A percentile compares a stretch with the other conserved stretches of the same genome.
phyloP scores from a whole-genome alignment of 208 protist genomes.

The Acanthamoeba lenticulata region DNA sequence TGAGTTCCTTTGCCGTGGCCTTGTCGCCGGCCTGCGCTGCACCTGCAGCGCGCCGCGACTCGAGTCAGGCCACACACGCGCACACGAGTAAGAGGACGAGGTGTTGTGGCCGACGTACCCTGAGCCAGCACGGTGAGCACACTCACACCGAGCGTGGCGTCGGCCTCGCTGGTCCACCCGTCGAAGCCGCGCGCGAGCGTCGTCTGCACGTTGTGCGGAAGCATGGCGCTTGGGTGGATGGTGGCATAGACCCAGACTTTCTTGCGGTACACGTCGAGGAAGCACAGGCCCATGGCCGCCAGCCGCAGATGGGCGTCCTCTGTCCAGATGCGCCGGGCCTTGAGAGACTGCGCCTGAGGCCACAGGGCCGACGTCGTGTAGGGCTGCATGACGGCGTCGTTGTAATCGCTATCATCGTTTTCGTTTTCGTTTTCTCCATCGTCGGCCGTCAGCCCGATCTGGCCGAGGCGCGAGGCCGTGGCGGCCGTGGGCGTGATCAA shows the following conservation, averaged over 20 bases:
- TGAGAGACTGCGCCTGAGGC: not conserved
- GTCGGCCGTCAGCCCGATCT: too few species aligned
- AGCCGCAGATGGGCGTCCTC: conserved; percentile 29
- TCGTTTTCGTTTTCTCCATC: not conserved
- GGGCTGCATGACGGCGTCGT: not conserved
- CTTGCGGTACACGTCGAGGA: conserved; percentile 25
- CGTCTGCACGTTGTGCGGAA: not conserved
- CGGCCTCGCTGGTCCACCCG: not conserved
- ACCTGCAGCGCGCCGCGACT: too few species aligned
- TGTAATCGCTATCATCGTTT: not conserved
- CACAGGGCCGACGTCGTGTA: not conserved
- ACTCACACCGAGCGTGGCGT: conserved; percentile 14
- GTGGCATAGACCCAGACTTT: conserved; percentile 60
- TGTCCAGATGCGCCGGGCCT: conserved; percentile 4
- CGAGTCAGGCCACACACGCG: too few species aligned
- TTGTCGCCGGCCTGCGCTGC: conserved; percentile 47
- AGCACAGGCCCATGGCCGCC: not conserved
- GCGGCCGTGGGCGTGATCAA: conserved; percentile 37
- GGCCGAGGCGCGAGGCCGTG: not conserved
- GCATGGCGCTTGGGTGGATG: conserved; percentile 13
- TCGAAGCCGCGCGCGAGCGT: conserved; percentile 9
- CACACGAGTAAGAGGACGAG: too few species aligned
- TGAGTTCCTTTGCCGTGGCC: conserved; percentile 16
- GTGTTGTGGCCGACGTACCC: too few species aligned
- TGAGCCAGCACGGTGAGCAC: conserved; percentile 50